Evolutionary conservation across 2,329 filamentous ascomycete species (phyloP).

Genomic region (Talaromyces amestolkiae): DNA sequence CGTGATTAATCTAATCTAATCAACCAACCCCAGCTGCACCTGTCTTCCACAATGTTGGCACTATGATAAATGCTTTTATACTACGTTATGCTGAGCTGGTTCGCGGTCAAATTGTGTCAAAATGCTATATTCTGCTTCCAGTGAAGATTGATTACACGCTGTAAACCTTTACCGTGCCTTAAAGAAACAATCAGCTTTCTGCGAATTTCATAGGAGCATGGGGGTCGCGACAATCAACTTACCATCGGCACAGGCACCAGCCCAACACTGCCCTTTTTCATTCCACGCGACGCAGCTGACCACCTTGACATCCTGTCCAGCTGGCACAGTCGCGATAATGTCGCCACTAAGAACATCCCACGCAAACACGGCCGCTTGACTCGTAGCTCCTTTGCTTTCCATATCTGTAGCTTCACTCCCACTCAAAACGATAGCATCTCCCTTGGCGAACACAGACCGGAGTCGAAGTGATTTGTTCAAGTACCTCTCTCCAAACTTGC

Average conservation of each 20-base stretch:
- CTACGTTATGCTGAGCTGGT: background rate
- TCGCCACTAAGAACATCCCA: slow-evolving; percentile 83
- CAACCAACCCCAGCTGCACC: background rate
- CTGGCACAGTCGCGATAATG: slow-evolving; percentile 59
- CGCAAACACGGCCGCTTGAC: slow-evolving; percentile 47
- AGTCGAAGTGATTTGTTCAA: slow-evolving; percentile 71
- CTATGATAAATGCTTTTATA: background rate
- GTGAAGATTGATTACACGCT: background rate
- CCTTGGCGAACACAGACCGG: slow-evolving; percentile 69
- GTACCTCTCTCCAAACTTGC: slow-evolving; percentile 34
- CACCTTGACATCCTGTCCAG: slow-evolving; percentile 41
- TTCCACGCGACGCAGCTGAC: slow-evolving; percentile 49
- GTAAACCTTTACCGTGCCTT: slow-evolving; percentile 29
- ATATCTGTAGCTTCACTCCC: slow-evolving; percentile 65
- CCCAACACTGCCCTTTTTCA: slow-evolving; percentile 40
- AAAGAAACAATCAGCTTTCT: slow-evolving; percentile 9
- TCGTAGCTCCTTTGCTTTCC: slow-evolving; percentile 21
- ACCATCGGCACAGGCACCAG: slow-evolving; percentile 45
- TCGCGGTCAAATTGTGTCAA: background rate
- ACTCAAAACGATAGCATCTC: slow-evolving; percentile 73
- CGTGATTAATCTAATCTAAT: background rate
- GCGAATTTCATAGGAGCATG: too few species aligned
- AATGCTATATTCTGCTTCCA: background rate
- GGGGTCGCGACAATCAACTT: slow-evolving; percentile 15
- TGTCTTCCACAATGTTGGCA: background rate